These are phyloP conservation scores for Gnomoniopsis smithogilvyi DNA, from an alignment of 2,329 filamentous ascomycete genomes.

Conservation along the genomic window DNA sequence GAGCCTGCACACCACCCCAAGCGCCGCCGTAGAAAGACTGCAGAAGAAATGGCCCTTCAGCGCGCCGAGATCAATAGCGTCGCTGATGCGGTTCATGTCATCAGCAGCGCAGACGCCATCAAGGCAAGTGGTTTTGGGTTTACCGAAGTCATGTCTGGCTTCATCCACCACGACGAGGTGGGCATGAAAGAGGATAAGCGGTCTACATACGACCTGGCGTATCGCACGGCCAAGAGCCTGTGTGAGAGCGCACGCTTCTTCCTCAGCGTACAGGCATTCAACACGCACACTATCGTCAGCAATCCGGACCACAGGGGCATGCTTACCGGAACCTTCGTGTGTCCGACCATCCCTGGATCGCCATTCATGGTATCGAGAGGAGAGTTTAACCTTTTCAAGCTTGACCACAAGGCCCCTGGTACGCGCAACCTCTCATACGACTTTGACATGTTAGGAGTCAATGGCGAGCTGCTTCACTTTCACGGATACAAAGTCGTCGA, in stretches of 20 bases:
- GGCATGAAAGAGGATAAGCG: slow-evolving; percentile 40
- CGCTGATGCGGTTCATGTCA: slow-evolving; percentile 32
- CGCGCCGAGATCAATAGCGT: slow-evolving; percentile 31
- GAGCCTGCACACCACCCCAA: slow-evolving; percentile 37
- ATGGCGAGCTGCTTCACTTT: slow-evolving; percentile 53
- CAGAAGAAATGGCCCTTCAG: slow-evolving; percentile 17
- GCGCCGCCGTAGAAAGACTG: background rate
- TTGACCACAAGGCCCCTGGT: slow-evolving; percentile 50
- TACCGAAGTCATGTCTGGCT: slow-evolving; percentile 63
- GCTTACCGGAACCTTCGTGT: slow-evolving; percentile 58
- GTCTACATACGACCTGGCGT: slow-evolving; percentile 51
- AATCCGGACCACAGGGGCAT: slow-evolving; percentile 48
- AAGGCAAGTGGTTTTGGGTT: slow-evolving; percentile 54
- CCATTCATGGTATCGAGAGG: slow-evolving; percentile 60
- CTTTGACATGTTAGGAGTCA: slow-evolving; percentile 55
- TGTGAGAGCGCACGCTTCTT: slow-evolving; percentile 58
- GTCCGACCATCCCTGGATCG: slow-evolving; percentile 49
- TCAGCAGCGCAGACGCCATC: slow-evolving; percentile 39
- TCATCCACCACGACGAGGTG: slow-evolving; percentile 50
- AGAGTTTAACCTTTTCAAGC: slow-evolving; percentile 54
- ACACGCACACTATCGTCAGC: slow-evolving; percentile 45
- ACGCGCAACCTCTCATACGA: slow-evolving; percentile 60
- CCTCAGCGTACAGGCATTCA: slow-evolving; percentile 54
- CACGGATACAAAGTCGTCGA: slow-evolving; percentile 62
- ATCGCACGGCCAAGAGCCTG: slow-evolving; percentile 48